A percentile compares a stretch with the other conserved stretches of the same genome.
phyloP scores from a whole-genome alignment of 805 yeast genomes.

The Zygosaccharomyces rouxii region DNA sequence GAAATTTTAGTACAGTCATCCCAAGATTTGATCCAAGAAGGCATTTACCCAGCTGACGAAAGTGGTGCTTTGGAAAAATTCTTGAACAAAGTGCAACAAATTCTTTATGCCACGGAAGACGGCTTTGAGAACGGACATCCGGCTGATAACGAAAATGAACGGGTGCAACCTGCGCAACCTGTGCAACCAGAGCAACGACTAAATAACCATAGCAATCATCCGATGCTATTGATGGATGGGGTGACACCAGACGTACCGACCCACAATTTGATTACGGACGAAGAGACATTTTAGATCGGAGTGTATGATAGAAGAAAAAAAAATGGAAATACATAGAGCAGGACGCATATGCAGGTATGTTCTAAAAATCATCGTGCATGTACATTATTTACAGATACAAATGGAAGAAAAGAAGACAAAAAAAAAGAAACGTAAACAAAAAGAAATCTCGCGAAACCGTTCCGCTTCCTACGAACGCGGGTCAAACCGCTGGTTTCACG shows the following conservation, averaged over 20 bases:
- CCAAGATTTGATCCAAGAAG: slow-evolving; percentile 46
- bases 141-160: slow-evolving; percentile 1
- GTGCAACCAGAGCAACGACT: background rate
- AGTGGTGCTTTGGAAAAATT: slow-evolving; percentile 39
- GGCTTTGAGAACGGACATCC: slow-evolving; percentile 62
- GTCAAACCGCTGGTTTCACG: background rate
- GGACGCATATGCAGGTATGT: background rate
- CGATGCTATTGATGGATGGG: background rate
- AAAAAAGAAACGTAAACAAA: background rate
- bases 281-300: slow-evolving; percentile 30
- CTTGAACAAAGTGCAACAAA: slow-evolving; percentile 62
- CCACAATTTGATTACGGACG: slow-evolving; percentile 34
- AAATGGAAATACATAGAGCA: no score
- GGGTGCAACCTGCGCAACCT: background rate
- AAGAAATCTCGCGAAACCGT: background rate
- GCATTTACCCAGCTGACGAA: slow-evolving; percentile 33
- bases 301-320: background rate
- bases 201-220: background rate
- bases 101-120: slow-evolving; percentile 75
- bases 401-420: background rate
- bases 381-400: slow-evolving; percentile 1
- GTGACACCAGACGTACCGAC: slow-evolving; percentile 12
- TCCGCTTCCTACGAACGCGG: background rate
- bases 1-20: slow-evolving; percentile 73
- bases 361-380: background rate